A percentile compares a stretch with the other conserved stretches of the same genome.
Conservation (phyloP, 306 rosid species). For the Pyrus communis region DNA sequence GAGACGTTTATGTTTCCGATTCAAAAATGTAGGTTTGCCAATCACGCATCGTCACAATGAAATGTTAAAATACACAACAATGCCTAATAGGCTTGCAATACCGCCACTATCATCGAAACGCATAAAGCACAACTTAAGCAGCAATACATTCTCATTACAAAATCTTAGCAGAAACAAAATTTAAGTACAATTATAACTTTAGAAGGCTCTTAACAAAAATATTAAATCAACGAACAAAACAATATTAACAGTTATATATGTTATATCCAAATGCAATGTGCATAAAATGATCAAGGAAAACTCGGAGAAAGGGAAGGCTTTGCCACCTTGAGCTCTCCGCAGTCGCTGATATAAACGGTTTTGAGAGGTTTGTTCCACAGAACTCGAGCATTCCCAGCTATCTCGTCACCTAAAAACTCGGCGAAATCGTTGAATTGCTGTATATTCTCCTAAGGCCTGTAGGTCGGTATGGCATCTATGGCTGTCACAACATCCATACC, state of each 20-base stretch:
- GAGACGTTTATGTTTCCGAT: no score
- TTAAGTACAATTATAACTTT: neutral
- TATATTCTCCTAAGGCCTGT: constrained; percentile 69
- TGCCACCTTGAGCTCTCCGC: constrained; percentile 79
- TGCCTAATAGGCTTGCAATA: no score
- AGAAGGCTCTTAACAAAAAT: neutral
- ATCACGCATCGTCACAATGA: no score
- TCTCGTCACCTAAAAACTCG: constrained; percentile 71
- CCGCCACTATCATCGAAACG: no score
- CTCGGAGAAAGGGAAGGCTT: constrained; percentile 79
- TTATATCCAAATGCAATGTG: neutral
- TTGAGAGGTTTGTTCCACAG: constrained; percentile 78
- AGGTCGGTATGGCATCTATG: constrained; percentile 74
- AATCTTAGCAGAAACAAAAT: neutral
- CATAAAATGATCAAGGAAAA: constrained; percentile 37
- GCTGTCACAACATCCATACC: constrained; percentile 84
- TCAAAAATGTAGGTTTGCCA: neutral
- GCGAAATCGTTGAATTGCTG: constrained; percentile 87
- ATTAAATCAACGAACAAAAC: no score
- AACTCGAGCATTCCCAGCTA: constrained; percentile 83
- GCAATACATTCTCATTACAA: neutral
- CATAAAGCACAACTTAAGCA: no score
- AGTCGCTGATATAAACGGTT: constrained; percentile 72
- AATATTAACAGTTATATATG: no score
- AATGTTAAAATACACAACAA: no score